phyloP scores from a whole-genome alignment of 2,329 filamentous ascomycete species.

The Ophiobolus disseminans region DNA sequence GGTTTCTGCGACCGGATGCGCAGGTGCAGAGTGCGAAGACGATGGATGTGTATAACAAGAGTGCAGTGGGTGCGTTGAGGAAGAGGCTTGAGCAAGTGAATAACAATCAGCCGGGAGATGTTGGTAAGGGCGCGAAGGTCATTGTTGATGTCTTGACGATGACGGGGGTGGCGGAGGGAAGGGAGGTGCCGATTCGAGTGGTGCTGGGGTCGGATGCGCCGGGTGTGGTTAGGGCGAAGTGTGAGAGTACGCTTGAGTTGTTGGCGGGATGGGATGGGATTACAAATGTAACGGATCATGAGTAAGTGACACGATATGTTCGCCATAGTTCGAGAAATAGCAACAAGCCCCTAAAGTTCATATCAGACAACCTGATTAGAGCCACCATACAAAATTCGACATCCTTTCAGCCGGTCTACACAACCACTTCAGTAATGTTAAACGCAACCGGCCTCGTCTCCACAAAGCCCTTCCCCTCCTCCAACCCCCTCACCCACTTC shows the following conservation, averaged over 20 bases:
- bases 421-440: constrained; percentile 20
- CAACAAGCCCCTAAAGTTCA: too few relatives aligned
- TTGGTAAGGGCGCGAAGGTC: constrained; percentile 60
- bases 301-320: constrained; percentile 10
- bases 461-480: constrained; percentile 19
- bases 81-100: constrained; percentile 47
- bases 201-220: constrained; percentile 54
- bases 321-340: not conserved
- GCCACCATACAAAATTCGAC: too few relatives aligned
- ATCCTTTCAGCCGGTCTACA: constrained; percentile 4
- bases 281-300: constrained; percentile 24
- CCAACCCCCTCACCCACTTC: constrained; percentile 17
- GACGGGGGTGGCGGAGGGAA: constrained; percentile 57
- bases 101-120: constrained; percentile 63
- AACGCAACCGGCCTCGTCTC: constrained; percentile 27
- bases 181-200: constrained; percentile 61
- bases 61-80: constrained; percentile 44
- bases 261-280: constrained; percentile 49
- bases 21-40: constrained; percentile 21
- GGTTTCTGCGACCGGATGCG: constrained; percentile 49
- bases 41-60: constrained; percentile 43
- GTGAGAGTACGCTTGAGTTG: constrained; percentile 17
- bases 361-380: too few relatives aligned
- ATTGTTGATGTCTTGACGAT: constrained; percentile 64
- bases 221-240: constrained; percentile 23